These are phyloP conservation scores for Epicoccum nigrum DNA, from an alignment of 2,329 filamentous ascomycete species.

Conservation along the genomic window DNA sequence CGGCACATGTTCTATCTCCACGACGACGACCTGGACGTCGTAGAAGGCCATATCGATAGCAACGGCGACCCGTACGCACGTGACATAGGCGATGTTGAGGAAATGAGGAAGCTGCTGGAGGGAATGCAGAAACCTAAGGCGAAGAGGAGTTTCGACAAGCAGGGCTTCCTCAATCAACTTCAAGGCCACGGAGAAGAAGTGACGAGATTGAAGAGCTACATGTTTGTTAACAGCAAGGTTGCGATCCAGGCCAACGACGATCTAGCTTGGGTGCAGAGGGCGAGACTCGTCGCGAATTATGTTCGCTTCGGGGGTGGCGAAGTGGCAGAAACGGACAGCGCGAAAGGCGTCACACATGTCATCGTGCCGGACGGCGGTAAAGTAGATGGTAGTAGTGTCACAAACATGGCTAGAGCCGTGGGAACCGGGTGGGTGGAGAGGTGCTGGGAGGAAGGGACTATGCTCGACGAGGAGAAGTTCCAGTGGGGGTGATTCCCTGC, in stretches of 20 bases:
- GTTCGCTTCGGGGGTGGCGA: constrained; percentile 73
- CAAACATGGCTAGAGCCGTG: constrained; percentile 71
- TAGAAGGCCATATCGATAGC: constrained; percentile 70
- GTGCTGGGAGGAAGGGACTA: constrained; percentile 78
- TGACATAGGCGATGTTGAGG: constrained; percentile 65
- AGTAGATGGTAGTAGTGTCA: constrained; percentile 44
- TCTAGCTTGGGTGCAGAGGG: constrained; percentile 31
- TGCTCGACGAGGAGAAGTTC: constrained; percentile 70
- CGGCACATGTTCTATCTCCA: constrained; percentile 76
- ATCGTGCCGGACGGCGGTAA: constrained; percentile 60
- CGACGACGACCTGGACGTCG: constrained; percentile 60
- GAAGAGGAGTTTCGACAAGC: constrained; percentile 23
- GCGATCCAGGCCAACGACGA: constrained; percentile 21
- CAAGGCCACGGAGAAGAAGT: constrained; percentile 36
- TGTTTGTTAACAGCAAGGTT: constrained; percentile 39
- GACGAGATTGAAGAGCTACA: constrained; percentile 35
- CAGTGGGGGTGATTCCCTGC: constrained; percentile 37
- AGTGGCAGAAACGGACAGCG: constrained; percentile 59
- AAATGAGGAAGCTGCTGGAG: constrained; percentile 59
- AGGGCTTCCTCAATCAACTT: constrained; percentile 34
- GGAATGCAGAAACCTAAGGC: constrained; percentile 45
- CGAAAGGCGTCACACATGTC: constrained; percentile 72
- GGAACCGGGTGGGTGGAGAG: constrained; percentile 74
- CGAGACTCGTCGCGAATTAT: constrained; percentile 60
- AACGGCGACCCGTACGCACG: constrained; percentile 85